Percentiles rank a stretch among this genome's conserved stretches.
These are phyloP conservation scores for Eimeria tenella DNA, from an alignment of 169 alveolate genomes.

Conservation along the genomic window DNA sequence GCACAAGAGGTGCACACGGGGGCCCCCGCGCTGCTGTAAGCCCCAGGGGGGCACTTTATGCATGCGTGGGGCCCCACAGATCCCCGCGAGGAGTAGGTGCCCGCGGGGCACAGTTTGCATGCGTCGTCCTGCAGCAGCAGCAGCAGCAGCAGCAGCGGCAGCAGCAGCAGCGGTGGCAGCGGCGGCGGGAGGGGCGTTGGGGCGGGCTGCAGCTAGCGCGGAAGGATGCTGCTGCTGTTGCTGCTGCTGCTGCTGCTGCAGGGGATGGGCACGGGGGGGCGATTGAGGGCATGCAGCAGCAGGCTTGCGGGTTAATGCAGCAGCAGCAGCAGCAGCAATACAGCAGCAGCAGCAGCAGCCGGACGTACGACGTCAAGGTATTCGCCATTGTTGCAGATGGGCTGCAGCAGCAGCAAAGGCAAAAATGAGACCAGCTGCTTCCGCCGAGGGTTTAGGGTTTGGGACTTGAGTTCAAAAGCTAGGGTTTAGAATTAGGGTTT, in stretches of 20 bases:
- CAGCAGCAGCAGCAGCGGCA: not conserved
- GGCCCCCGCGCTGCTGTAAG: not conserved
- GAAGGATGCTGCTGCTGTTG: no score
- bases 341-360: not conserved
- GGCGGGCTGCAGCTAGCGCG: no score
- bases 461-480: no score
- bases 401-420: no score
- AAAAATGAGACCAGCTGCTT: not conserved
- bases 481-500: no score
- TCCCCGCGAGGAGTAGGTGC: not conserved
- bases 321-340: slow-evolving; percentile 2
- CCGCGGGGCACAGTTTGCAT: not conserved
- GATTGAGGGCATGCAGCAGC: not conserved
- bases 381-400: not conserved
- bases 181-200: no score
- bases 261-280: no score
- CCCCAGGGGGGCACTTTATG: not conserved
- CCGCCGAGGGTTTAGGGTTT: not conserved
- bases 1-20: no score
- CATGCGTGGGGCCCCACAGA: not conserved
- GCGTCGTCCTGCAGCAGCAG: slow-evolving; percentile 22
- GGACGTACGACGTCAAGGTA: not conserved
- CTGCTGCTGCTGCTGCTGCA: not conserved
- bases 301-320: not conserved
- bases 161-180: no score